These are phyloP conservation scores for Flaveria sonorensis DNA, from an alignment of 129 eudicot genomes.

Conservation along the genomic window DNA sequence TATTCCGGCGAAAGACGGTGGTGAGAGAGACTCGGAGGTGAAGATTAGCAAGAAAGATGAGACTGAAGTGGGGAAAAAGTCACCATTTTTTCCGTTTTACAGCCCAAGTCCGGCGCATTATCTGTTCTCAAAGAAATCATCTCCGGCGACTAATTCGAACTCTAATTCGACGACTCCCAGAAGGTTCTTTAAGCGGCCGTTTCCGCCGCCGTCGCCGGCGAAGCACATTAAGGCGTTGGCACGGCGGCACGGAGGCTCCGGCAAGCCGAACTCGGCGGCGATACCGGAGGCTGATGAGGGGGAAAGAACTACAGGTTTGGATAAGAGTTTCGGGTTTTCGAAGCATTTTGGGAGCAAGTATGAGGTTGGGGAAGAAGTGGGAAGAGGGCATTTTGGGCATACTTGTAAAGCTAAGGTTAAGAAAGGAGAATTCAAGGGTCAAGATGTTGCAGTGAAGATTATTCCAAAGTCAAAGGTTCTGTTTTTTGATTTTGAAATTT, in stretches of 20 bases:
- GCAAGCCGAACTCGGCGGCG: slow-evolving; percentile 57
- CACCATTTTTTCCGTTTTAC: slow-evolving; percentile 77
- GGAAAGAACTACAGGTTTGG: slow-evolving; percentile 46
- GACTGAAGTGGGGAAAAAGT: slow-evolving; percentile 45
- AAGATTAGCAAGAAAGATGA: slow-evolving; percentile 28
- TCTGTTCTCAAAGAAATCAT: slow-evolving; percentile 68
- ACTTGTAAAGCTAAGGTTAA: slow-evolving; percentile 68
- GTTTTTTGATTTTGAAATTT: neutral
- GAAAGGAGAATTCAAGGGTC: slow-evolving; percentile 84
- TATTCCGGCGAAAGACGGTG: slow-evolving; percentile 20
- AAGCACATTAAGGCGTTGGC: slow-evolving; percentile 81
- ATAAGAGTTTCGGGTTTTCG: slow-evolving; percentile 78
- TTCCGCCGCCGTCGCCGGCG: slow-evolving; percentile 94
- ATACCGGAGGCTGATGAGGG: slow-evolving; percentile 51
- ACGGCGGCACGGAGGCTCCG: slow-evolving; percentile 62
- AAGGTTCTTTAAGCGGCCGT: slow-evolving; percentile 61
- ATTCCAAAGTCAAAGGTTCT: slow-evolving; percentile 85
- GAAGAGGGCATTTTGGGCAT: slow-evolving; percentile 96
- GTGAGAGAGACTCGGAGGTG: slow-evolving; percentile 2
- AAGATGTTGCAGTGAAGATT: slow-evolving; percentile 87
- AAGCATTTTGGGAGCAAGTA: slow-evolving; percentile 64
- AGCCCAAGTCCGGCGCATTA: slow-evolving; percentile 88
- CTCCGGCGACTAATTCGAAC: slow-evolving; percentile 60
- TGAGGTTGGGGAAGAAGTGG: slow-evolving; percentile 80
- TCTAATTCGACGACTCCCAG: slow-evolving; percentile 59